Conservation (phyloP, 73 alveolate genomes). For the Paramecium pentaurelia region DNA sequence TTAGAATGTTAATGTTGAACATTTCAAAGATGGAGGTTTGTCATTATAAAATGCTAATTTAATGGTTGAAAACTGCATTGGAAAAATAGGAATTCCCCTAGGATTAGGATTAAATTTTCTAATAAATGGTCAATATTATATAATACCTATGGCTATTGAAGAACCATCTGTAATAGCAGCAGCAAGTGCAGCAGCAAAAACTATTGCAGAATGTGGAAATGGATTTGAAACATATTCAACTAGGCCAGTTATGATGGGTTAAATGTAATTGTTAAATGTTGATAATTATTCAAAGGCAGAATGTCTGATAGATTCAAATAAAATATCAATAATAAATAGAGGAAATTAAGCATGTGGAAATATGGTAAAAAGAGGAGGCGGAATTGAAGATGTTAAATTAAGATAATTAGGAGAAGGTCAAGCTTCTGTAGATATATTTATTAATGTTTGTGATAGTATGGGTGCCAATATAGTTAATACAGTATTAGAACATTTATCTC, state of each 20-base stretch:
- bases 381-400: conserved; percentile 85
- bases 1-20: conserved; percentile 25
- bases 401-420: conserved; percentile 6
- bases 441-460: conserved; percentile 96
- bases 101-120: conserved; percentile 95
- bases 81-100: conserved; percentile 86
- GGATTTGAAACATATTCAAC: conserved; percentile 90
- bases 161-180: conserved; percentile 99
- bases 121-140: conserved; percentile 85
- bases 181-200: conserved; percentile 93
- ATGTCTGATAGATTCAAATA: conserved; percentile 68
- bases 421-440: conserved; percentile 76
- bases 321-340: conserved; percentile 78
- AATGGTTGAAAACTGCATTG: conserved; percentile 96
- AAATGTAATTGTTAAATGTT: conserved; percentile 81
- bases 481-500: conserved; percentile 88
- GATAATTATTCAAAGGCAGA: conserved; percentile 65
- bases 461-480: conserved; percentile 96
- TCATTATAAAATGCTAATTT: conserved; percentile 86
- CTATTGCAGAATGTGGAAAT: conserved; percentile 84
- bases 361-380: conserved; percentile 98
- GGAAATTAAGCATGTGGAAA: conserved; percentile 88
- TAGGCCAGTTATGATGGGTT: conserved; percentile 93
- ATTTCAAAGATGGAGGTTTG: conserved; percentile 83
- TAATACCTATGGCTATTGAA: conserved; percentile 97